These are phyloP conservation scores for Neoascochyta sp. DNA, from an alignment of 2,329 filamentous ascomycete genomes.

Conservation along the genomic window DNA sequence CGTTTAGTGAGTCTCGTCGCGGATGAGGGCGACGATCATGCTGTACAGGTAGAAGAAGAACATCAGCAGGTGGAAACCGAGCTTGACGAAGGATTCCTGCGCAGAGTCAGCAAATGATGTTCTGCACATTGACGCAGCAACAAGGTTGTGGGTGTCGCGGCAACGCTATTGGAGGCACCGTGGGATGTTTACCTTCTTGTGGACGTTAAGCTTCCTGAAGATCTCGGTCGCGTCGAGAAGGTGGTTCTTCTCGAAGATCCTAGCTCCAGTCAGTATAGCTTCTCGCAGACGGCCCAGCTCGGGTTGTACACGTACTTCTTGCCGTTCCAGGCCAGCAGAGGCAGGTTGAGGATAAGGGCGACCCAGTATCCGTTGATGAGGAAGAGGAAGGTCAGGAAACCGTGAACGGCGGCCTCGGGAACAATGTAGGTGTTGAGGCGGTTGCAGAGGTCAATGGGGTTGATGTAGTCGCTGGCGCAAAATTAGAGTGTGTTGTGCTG, in stretches of 20 bases:
- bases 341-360: constrained; percentile 85
- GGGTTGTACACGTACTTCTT: constrained; percentile 77
- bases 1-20: constrained; percentile 76
- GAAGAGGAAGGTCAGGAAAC: constrained; percentile 92
- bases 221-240: constrained; percentile 97
- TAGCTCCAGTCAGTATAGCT: constrained; percentile 45
- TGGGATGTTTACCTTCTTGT: constrained; percentile 79
- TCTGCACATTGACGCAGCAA: background rate
- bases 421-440: constrained; percentile 99
- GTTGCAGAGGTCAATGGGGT: constrained; percentile 99
- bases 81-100: constrained; percentile 97
- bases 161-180: too few species aligned
- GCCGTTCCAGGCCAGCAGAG: constrained; percentile 85
- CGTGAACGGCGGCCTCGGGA: constrained; percentile 95
- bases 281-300: background rate
- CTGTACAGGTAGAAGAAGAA: constrained; percentile 99
- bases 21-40: constrained; percentile 96
- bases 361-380: constrained; percentile 99
- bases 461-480: constrained; percentile 86
- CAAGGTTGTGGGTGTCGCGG: too few species aligned
- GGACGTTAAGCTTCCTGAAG: constrained; percentile 97
- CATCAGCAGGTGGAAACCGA: constrained; percentile 97
- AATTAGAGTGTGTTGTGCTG: constrained; percentile 29
- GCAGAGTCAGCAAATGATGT: constrained; percentile 9
- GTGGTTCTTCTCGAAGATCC: constrained; percentile 96